Evolutionary conservation across 208 protist species (phyloP).

Genomic region (Acanthamoeba royreba): DNA sequence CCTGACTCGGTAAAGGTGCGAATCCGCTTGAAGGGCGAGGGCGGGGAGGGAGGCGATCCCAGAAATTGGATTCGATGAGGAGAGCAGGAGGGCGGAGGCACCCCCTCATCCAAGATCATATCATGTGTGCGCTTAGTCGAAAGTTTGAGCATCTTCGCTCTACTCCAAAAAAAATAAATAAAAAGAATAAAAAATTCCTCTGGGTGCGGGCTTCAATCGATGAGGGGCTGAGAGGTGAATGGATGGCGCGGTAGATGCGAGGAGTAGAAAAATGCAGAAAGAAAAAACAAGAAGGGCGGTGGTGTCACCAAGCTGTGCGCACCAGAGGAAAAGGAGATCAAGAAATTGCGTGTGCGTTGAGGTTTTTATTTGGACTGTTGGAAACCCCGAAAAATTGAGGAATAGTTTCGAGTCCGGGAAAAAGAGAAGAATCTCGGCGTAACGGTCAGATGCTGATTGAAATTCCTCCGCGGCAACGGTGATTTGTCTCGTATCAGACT

Average conservation of each 20-base stretch:
- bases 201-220: too few species aligned
- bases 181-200: background rate
- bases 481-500: background rate
- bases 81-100: background rate
- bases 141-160: constrained; percentile 18
- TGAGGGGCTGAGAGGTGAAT: too few species aligned
- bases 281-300: too few species aligned
- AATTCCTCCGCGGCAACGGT: too few species aligned
- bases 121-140: constrained; percentile 17
- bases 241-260: too few species aligned
- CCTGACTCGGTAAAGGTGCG: background rate
- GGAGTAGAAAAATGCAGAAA: too few species aligned
- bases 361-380: background rate
- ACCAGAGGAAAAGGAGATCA: background rate
- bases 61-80: constrained; percentile 38
- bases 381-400: background rate
- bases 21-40: constrained; percentile 9
- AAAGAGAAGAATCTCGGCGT: background rate
- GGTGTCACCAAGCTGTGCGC: too few species aligned
- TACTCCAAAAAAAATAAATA: background rate
- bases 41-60: background rate
- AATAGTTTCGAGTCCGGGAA: background rate
- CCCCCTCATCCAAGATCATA: constrained; percentile 16
- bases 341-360: too few species aligned
- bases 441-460: background rate